phyloP scores from a whole-genome alignment of 2,329 filamentous ascomycete genomes.

The Ophiosphaerella narmari region DNA sequence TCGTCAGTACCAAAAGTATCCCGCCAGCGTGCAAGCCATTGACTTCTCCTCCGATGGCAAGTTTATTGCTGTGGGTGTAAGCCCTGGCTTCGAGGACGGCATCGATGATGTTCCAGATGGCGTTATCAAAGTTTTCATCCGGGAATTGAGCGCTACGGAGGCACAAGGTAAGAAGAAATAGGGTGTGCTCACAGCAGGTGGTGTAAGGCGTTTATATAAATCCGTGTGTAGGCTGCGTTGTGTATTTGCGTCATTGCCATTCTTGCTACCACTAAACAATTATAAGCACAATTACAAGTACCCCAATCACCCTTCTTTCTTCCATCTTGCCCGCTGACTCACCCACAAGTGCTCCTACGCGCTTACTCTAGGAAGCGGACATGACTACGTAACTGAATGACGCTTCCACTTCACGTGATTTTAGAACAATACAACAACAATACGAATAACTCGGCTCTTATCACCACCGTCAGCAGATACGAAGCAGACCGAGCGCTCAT shows the following conservation, averaged over 20 bases:
- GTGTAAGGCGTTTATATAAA: no score
- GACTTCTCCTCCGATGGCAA: constrained; percentile 78
- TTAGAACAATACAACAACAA: not conserved
- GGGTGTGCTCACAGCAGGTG: not conserved
- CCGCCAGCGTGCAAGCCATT: constrained; percentile 76
- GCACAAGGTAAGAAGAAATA: constrained; percentile 80
- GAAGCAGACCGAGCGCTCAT: not conserved
- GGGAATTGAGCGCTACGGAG: constrained; percentile 85
- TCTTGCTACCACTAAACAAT: no score
- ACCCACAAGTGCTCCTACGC: no score
- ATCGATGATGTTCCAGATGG: constrained; percentile 79
- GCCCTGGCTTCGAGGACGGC: constrained; percentile 86
- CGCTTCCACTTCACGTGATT: no score
- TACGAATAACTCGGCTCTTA: not conserved
- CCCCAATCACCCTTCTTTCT: no score
- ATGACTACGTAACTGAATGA: no score
- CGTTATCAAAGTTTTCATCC: constrained; percentile 73
- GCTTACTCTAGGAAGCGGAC: no score
- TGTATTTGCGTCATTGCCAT: no score
- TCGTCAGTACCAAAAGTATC: constrained; percentile 84
- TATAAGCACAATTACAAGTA: no score
- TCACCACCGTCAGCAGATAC: not conserved
- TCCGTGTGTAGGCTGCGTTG: no score
- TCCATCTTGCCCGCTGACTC: no score
- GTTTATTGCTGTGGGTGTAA: constrained; percentile 78